These are phyloP conservation scores for Lachnellula suecica DNA, from an alignment of 2,329 filamentous ascomycete genomes.

Conservation along the genomic window DNA sequence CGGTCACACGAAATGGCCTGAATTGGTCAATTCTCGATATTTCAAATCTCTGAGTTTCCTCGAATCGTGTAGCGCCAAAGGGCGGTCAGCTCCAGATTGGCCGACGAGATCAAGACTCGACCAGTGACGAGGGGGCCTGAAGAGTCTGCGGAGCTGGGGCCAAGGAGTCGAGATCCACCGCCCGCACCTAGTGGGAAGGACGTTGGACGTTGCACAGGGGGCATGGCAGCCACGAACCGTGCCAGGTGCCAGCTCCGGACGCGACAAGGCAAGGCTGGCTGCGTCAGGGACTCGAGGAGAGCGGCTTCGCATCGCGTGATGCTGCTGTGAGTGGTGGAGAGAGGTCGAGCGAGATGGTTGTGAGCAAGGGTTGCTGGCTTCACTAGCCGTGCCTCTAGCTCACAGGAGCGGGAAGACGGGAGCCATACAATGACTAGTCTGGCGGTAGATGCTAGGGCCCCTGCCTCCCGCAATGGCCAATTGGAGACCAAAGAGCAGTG, in stretches of 20 bases:
- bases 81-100: conserved; percentile 34
- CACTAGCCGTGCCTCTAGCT: neutral
- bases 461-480: conserved; percentile 9
- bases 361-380: conserved; percentile 10
- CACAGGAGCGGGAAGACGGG: conserved; percentile 7
- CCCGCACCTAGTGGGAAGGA: neutral
- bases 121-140: conserved; percentile 12
- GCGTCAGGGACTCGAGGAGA: no score
- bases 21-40: conserved; percentile 9
- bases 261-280: conserved; percentile 5
- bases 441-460: neutral
- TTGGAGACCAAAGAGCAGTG: conserved; percentile 2
- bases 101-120: conserved; percentile 5
- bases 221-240: conserved; percentile 16
- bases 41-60: conserved; percentile 20
- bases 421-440: conserved; percentile 9
- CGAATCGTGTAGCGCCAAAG: conserved; percentile 27
- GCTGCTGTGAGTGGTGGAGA: conserved; percentile 12
- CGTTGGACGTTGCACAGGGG: conserved; percentile 10
- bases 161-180: neutral
- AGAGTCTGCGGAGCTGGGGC: no score
- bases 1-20: conserved; percentile 8
- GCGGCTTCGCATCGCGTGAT: conserved; percentile 21
- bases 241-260: neutral
- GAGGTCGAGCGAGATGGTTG: neutral